These are phyloP conservation scores for Triticum urartu DNA, from an alignment of 176 grass and related monocot species.

Conservation along the genomic window DNA sequence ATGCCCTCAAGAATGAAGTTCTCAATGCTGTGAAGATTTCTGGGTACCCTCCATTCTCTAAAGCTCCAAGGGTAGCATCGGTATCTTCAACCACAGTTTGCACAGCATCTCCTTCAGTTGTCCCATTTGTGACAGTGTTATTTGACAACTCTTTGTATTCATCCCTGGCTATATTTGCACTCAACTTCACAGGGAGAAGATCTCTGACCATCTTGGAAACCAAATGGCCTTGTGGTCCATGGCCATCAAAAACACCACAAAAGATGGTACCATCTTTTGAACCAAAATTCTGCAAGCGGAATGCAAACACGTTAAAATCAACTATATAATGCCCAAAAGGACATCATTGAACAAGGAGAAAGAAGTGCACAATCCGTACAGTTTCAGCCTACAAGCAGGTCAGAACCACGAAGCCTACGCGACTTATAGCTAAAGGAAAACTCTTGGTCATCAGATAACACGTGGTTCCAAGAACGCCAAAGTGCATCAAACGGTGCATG, in stretches of 20 bases:
- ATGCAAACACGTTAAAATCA: slow-evolving; percentile 20
- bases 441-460: background rate
- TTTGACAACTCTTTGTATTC: slow-evolving; percentile 40
- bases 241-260: slow-evolving; percentile 96
- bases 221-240: slow-evolving; percentile 89
- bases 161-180: slow-evolving; percentile 47
- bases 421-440: background rate
- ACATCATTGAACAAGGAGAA: background rate
- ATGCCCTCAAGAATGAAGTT: slow-evolving; percentile 65
- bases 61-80: slow-evolving; percentile 26
- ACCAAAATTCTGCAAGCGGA: slow-evolving; percentile 69
- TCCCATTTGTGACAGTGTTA: slow-evolving; percentile 30
- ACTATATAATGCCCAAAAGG: background rate
- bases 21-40: slow-evolving; percentile 52
- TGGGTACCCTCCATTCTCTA: slow-evolving; percentile 40
- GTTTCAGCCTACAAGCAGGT: background rate
- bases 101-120: slow-evolving; percentile 34
- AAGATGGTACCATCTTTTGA: slow-evolving; percentile 65
- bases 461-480: background rate
- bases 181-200: slow-evolving; percentile 71
- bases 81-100: slow-evolving; percentile 29
- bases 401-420: background rate
- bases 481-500: background rate
- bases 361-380: background rate
- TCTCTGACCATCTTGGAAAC: slow-evolving; percentile 93